phyloP scores from a whole-genome alignment of 345 rosid species.

The Hibiscus mutabilis region DNA sequence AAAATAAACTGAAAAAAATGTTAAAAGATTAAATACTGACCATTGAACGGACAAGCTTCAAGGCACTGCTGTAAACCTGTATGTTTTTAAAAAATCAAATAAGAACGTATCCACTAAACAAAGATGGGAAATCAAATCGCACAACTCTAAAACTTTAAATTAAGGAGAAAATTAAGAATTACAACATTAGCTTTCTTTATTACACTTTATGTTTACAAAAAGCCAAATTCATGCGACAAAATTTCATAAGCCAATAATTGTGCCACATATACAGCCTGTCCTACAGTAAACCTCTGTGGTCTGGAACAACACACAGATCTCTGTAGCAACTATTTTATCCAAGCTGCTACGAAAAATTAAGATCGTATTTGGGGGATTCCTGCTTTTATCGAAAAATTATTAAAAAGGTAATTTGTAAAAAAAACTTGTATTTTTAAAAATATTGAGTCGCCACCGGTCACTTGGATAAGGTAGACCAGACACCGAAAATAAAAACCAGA shows the following conservation, averaged over 20 bases:
- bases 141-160: background rate
- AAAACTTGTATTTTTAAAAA: too few relatives aligned
- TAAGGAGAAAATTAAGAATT: background rate
- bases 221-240: background rate
- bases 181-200: background rate
- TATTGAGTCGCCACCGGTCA: too few relatives aligned
- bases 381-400: too few relatives aligned
- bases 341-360: too few relatives aligned
- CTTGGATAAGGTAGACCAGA: too few relatives aligned
- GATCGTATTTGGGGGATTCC: too few relatives aligned
- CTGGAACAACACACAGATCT: background rate
- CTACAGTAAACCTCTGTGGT: background rate
- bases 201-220: background rate
- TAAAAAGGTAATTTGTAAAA: too few relatives aligned
- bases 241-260: background rate
- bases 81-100: background rate
- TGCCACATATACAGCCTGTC: background rate
- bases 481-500: too few relatives aligned
- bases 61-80: slow-evolving; percentile 92
- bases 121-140: slow-evolving; percentile 1
- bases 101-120: background rate
- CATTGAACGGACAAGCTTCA: slow-evolving; percentile 94
- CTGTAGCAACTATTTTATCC: too few relatives aligned
- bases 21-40: slow-evolving; percentile 36
- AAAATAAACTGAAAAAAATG: background rate